Base-by-base conservation (phyloP, 2,329 filamentous ascomycete genomes). In the Aspergillus fructus region DNA sequence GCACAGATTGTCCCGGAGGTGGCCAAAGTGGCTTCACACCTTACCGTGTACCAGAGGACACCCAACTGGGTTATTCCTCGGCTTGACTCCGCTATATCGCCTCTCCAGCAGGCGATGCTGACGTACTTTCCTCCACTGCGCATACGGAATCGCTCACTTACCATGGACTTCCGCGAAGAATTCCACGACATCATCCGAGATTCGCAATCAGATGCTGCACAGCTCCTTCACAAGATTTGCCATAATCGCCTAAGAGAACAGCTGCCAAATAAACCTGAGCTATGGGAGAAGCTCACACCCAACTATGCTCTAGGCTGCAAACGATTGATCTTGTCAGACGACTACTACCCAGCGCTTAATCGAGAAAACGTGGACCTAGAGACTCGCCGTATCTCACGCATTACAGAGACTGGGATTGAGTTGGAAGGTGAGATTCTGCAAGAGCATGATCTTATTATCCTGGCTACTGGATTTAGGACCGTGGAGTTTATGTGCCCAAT, bases 31-130 rank as follows among this genome's bases (percentile, higher is more conserved):
- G 80, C 79, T 15, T 74, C 78, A 2, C 73, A 78, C 17, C 68
- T 86, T n/a, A 81, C 79, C 0, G 71, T 86, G 15, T 85, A 82
- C 66, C 83, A 86, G 64, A 74, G 84, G 11, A 82, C 82, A 0
- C 81, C 84, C 0, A 86, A 85, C 62, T 86, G 83, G 83, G 68
- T 86, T 4, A 76, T 84, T 2, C 83, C 83, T 5, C 80, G 84
- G 17, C 58, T 71, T 3, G 83, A 86, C 56, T 71, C 68, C 2
- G 70, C 76, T 0, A 76, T 85, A 5, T 75, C 79, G 2, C 55
- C 74, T 0, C 58, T 79, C 41, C 71, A 75, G 60, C 73, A 77
- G 23, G 68, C 70, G n/a, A 49, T 83, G 3, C 77, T 80, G 59
- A 76, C 73, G 57, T 84, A 83, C 61, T 40, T 84, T 0, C 83